These are phyloP conservation scores for Botryobasidium botryosum DNA, from an alignment of 768 basidiomycete genomes.

Conservation along the genomic window DNA sequence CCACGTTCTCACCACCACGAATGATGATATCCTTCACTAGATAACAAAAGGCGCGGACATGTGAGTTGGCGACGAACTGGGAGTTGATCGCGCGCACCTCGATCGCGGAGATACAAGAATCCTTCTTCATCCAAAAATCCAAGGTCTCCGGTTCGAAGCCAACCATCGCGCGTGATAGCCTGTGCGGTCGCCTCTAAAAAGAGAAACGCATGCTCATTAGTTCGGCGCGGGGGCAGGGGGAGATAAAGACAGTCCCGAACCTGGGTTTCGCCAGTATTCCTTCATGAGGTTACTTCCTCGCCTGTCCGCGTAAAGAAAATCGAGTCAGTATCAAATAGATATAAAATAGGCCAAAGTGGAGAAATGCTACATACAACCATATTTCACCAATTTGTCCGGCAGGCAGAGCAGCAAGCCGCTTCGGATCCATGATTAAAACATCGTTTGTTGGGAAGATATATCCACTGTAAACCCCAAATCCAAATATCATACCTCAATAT, in stretches of 20 bases:
- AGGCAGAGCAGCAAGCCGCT: constrained; percentile 2
- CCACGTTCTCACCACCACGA: constrained; percentile 45
- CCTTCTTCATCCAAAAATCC: constrained; percentile 24
- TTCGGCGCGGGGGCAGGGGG: constrained; percentile 5
- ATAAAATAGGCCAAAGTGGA: neutral
- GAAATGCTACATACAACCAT: constrained; percentile 11
- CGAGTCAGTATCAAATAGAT: neutral
- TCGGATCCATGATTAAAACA: constrained; percentile 28
- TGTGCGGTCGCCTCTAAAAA: constrained; percentile 13
- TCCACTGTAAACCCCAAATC: too few relatives aligned
- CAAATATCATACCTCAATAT: too few relatives aligned
- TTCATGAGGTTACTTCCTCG: constrained; percentile 9
- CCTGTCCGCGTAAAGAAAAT: too few relatives aligned
- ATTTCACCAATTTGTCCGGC: constrained; percentile 15
- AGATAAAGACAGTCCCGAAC: neutral
- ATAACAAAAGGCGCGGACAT: too few relatives aligned
- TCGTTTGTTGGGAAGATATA: constrained; percentile 39
- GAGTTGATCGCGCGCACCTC: constrained; percentile 18
- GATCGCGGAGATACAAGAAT: constrained; percentile 21
- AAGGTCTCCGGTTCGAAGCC: constrained; percentile 25
- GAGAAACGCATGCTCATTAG: too few relatives aligned
- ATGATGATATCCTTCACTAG: constrained; percentile 49
- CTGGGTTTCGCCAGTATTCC: constrained; percentile 7
- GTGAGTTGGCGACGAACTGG: too few relatives aligned
- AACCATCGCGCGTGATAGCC: constrained; percentile 22